These are phyloP conservation scores for Pleurotus giganteus DNA, from an alignment of 768 basidiomycete species.

Conservation along the genomic window DNA sequence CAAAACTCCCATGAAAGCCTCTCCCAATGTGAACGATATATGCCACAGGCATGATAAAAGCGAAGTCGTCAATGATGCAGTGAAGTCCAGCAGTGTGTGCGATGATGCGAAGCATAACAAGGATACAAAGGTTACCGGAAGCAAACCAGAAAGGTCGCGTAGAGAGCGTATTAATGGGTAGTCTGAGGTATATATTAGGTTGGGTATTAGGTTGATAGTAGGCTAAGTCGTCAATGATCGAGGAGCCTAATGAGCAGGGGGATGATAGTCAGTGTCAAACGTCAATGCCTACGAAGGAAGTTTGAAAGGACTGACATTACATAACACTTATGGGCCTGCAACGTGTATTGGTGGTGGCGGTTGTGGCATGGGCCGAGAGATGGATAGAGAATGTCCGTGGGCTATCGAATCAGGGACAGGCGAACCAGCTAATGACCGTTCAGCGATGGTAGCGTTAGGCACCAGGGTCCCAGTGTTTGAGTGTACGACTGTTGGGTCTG, in stretches of 20 bases:
- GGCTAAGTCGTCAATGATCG: slow-evolving; percentile 5
- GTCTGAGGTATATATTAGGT: slow-evolving; percentile 6
- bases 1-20: neutral
- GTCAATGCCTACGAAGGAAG: neutral
- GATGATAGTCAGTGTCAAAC: neutral
- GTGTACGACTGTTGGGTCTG: slow-evolving; percentile 39
- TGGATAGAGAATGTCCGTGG: slow-evolving; percentile 8
- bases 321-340: slow-evolving; percentile 1
- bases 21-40: neutral
- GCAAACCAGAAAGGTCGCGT: neutral
- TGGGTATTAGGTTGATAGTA: slow-evolving; percentile 7
- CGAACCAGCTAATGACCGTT: slow-evolving; percentile 46
- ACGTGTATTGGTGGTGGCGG: slow-evolving; percentile 24
- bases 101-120: slow-evolving; percentile 4
- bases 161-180: neutral
- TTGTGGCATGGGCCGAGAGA: slow-evolving; percentile 13
- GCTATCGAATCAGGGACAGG: slow-evolving; percentile 25
- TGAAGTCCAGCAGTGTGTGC: neutral
- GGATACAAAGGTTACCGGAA: neutral
- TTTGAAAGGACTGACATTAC: neutral
- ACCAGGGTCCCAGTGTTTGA: slow-evolving; percentile 41
- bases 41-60: slow-evolving; percentile 6
- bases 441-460: slow-evolving; percentile 46
- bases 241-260: neutral
- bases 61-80: neutral